phyloP scores from a whole-genome alignment of 257 asterid species.

The Nicotiana obtusifolia region DNA sequence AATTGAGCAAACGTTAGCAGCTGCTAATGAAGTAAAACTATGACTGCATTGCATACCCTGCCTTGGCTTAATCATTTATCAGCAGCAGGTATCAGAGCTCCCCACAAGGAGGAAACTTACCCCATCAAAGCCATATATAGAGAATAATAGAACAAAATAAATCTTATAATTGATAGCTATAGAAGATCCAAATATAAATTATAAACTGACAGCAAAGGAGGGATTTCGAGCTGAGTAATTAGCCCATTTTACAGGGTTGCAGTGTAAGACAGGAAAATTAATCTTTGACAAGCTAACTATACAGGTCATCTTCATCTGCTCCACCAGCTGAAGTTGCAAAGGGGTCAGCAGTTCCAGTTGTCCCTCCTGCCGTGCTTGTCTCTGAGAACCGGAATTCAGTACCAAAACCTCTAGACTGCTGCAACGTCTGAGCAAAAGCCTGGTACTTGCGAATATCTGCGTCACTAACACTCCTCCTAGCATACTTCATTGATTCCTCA shows the following conservation, averaged over 20 bases:
- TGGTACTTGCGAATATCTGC: slow-evolving; percentile 57
- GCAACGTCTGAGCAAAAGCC: slow-evolving; percentile 55
- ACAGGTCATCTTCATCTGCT: slow-evolving; percentile 37
- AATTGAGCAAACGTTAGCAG: too few species aligned
- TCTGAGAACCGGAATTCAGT: slow-evolving; percentile 44
- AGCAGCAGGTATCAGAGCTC: too few species aligned
- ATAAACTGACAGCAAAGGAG: background rate
- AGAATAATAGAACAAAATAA: background rate
- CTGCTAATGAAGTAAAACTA: too few species aligned
- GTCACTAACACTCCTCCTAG: slow-evolving; percentile 49
- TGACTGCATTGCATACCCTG: too few species aligned
- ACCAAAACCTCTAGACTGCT: slow-evolving; percentile 60
- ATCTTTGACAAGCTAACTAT: slow-evolving; percentile 20
- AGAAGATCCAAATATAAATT: background rate
- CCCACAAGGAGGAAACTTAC: background rate
- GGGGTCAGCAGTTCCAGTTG: slow-evolving; percentile 35
- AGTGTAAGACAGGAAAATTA: background rate
- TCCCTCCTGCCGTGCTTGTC: slow-evolving; percentile 13
- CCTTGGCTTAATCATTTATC: too few species aligned
- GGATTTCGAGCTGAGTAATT: background rate
- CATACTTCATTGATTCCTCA: slow-evolving; percentile 60
- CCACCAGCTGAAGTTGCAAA: slow-evolving; percentile 34
- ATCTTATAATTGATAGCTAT: background rate
- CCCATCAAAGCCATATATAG: background rate
- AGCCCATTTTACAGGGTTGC: slow-evolving; percentile 10